Base-by-base conservation (phyloP, 257 asterid genomes). In the Leonotis leonurus region DNA sequence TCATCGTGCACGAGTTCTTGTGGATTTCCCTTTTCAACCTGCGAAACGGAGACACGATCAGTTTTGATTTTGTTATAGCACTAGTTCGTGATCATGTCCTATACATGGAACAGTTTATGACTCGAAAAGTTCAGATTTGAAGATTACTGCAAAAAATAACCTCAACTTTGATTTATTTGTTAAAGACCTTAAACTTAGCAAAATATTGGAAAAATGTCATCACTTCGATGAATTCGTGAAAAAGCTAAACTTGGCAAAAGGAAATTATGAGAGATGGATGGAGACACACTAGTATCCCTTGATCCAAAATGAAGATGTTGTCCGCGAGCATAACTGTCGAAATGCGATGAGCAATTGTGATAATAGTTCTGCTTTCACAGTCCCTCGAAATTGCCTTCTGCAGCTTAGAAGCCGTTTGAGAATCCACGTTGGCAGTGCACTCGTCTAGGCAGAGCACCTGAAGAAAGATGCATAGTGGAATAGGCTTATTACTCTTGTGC, bases 371-470 rank as follows among this genome's bases (percentile, higher is more conserved):
- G 73, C 78, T 76, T 49, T 55, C 71, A 70, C 94, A 78, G 68
- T 84, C 95, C 17, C 74, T 77, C 20, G 77, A 65, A 51, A 91
- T 79, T 6, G 85, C 84, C 37, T 71, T 78, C 81, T 86, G 95
- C 56, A 91, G 93, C 74, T 71, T 91, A 10, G 89, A 73, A 66
- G 95, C 85, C 49, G 98, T 91, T 74, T 80, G 97, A 48, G 85
- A 80, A 37, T 91, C 97, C 58, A 91, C 79, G 50, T 79, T 88
- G 7, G 97, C 97, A 0, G 95, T 91, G 75, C 98, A 91, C 60
- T 91, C 98, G 12, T 91, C 98, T 78, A 91, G 76, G 73, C 94
- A 88, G 4, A 91, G 85, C n/a, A 90, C 83, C 97, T 87, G 77
- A 58, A 33, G n/a, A 65, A 18, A 43, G 20, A 39, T 61, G 14